A percentile compares a stretch with the other conserved stretches of the same genome.
Evolutionary conservation across 139 green algal species (phyloP).

Genomic region (Prasinococcaceae sp.): DNA sequence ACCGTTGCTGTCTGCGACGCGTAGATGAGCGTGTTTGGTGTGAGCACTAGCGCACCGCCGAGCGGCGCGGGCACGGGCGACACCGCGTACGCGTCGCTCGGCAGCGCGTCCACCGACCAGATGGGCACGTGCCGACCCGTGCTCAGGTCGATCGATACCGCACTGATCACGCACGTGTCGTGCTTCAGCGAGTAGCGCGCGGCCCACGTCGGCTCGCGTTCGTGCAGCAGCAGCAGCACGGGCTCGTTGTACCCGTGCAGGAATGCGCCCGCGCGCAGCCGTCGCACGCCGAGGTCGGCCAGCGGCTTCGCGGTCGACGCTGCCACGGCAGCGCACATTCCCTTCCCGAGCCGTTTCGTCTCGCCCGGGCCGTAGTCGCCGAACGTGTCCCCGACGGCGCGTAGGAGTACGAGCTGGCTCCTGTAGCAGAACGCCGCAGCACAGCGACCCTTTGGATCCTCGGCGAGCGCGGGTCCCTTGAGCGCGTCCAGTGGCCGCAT

Average conservation of each 20-base stretch:
- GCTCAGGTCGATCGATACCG: conserved; percentile 58
- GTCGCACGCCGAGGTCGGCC: not conserved
- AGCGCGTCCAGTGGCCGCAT: too few relatives aligned
- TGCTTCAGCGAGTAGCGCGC: conserved; percentile 40
- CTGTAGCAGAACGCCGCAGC: too few relatives aligned
- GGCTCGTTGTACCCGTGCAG: conserved; percentile 64
- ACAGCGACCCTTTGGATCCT: too few relatives aligned
- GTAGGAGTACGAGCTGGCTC: too few relatives aligned
- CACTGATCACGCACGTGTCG: conserved; percentile 62
- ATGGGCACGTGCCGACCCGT: conserved; percentile 58
- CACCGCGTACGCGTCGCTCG: conserved; percentile 51
- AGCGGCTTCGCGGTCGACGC: too few relatives aligned
- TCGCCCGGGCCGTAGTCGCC: too few relatives aligned
- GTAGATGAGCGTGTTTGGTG: conserved; percentile 56
- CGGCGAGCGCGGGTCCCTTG: too few relatives aligned
- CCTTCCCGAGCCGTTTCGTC: too few relatives aligned
- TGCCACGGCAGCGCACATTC: too few relatives aligned
- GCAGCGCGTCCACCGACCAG: conserved; percentile 49
- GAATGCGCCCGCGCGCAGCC: not conserved
- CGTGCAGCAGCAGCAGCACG: conserved; percentile 70
- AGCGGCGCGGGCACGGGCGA: conserved; percentile 38
- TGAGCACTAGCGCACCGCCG: conserved; percentile 67
- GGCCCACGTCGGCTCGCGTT: conserved; percentile 65
- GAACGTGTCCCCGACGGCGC: too few relatives aligned
- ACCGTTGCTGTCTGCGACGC: conserved; percentile 43